Evolutionary conservation across 2,329 filamentous ascomycete genomes (phyloP), one percentile per base, ranked within the genome.

Genomic region (Macroventuria anomochaeta): DNA sequence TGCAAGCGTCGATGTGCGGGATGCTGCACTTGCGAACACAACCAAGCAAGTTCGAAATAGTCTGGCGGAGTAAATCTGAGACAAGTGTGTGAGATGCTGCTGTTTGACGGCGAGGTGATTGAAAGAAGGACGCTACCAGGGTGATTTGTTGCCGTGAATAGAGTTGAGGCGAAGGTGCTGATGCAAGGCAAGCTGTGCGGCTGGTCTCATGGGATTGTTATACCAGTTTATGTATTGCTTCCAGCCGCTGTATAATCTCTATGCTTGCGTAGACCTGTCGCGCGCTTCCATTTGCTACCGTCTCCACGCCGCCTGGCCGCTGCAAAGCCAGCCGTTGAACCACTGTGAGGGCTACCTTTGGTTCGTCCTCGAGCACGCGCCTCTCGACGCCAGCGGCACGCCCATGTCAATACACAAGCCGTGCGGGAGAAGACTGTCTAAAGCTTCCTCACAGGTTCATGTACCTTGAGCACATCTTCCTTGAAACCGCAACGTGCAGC

Each of bases 221-320:
- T 51, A 43, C 44, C 63, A 67, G 62, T 71, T 71, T 73, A 72
- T 74, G 64, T 66, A 63, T 59, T 63, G 65, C 55, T 57, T 62
- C 63, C 68, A 75, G 59, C 69, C 71, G 71, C 71, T 71, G 68
- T 65, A 50, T 59, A 60, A 64, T 60, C 53, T 63, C 53, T 64
- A 58, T 60, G 58, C 53, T 65, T 65, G 63, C 33, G 46, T 57
- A 26, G 51, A 57, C 54, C 64, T 65, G 65, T 71, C 72, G 72
- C 72, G 72, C 71, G 71, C 71, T 73, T 73, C 67, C 70, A 63
- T 48, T 61, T 61, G 58, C 61, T 67, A 56, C 61, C 60, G 42
- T 57, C 44, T 49, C 59, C 55, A 58, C 41, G 63, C 58, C 62
- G 56, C 59, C 61, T 43, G 62, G 48, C 62, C 58, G 57, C 62